Conservation (phyloP, 306 rosid genomes). For the Pterocarpus santalinus region DNA sequence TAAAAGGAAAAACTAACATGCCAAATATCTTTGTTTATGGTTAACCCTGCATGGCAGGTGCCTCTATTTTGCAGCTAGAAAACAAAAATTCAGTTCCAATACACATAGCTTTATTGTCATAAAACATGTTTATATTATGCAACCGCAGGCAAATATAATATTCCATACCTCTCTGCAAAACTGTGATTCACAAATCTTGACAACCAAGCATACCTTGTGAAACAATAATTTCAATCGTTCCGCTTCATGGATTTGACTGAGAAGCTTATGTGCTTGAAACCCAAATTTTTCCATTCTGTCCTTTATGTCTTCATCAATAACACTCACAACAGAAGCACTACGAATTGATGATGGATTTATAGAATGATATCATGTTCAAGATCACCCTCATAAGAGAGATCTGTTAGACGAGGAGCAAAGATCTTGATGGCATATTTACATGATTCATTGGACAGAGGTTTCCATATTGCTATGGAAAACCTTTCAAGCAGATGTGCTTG, state of each 20-base stretch:
- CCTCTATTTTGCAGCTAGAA: no score
- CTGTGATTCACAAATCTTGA: no score
- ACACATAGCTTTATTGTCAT: no score
- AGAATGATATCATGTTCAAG: constrained; percentile 41
- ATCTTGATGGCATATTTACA: constrained; percentile 43
- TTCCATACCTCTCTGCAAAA: no score
- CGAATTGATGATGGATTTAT: constrained; percentile 27
- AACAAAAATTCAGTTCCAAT: no score
- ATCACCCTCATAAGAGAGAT: constrained; percentile 58
- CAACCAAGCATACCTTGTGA: constrained; percentile 53
- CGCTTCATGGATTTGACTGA: constrained; percentile 45
- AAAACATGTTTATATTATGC: no score
- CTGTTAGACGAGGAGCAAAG: constrained; percentile 17
- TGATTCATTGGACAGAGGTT: constrained; percentile 29
- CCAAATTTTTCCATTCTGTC: constrained; percentile 15
- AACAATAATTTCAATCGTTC: constrained; percentile 48
- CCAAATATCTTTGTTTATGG: no score
- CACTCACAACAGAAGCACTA: constrained; percentile 53
- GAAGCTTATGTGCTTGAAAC: constrained; percentile 34
- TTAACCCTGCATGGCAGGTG: no score
- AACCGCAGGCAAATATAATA: no score
- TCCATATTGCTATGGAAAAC: constrained; percentile 45
- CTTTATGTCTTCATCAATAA: constrained; percentile 45
- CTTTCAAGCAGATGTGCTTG: constrained; percentile 52
- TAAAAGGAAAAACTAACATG: no score